Evolutionary conservation across 345 rosid genomes (phyloP).

Genomic region (Arabidopsis suecica): DNA sequence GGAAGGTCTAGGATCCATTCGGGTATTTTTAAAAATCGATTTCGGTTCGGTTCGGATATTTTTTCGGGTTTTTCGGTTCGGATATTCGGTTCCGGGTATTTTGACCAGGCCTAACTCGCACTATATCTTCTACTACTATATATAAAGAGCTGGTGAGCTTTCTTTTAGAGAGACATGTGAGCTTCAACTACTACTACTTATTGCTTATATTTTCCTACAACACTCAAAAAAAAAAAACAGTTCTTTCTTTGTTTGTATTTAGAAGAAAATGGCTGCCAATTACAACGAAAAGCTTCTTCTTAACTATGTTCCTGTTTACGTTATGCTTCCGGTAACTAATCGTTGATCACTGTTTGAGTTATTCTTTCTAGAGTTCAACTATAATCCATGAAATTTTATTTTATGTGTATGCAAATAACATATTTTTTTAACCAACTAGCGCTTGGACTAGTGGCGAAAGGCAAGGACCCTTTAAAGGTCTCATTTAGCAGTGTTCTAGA

Average conservation of each 20-base stretch:
- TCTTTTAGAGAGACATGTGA: neutral
- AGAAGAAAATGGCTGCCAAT: slow-evolving; percentile 34
- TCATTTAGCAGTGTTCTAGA: neutral
- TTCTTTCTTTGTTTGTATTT: neutral
- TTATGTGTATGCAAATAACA: neutral
- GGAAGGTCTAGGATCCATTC: too few species aligned
- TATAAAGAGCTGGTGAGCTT: neutral
- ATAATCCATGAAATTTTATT: neutral
- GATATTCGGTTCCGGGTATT: too few species aligned
- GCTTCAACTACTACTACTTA: slow-evolving; percentile 18
- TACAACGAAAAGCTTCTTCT: slow-evolving; percentile 56
- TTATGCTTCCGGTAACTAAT: slow-evolving; percentile 86
- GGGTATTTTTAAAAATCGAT: too few species aligned
- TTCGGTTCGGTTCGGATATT: too few species aligned
- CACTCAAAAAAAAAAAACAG: neutral
- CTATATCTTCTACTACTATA: neutral
- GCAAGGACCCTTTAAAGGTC: neutral
- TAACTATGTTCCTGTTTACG: slow-evolving; percentile 77
- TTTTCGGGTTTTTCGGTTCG: too few species aligned
- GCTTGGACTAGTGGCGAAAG: neutral
- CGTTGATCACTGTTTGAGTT: neutral
- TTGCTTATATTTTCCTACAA: neutral
- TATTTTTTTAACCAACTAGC: neutral
- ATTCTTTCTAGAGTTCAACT: neutral
- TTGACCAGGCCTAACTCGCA: neutral